A percentile compares a stretch with the other conserved stretches of the same genome.
Conservation (phyloP, 108 stramenopile species). For the Schizochytrium sp. region DNA sequence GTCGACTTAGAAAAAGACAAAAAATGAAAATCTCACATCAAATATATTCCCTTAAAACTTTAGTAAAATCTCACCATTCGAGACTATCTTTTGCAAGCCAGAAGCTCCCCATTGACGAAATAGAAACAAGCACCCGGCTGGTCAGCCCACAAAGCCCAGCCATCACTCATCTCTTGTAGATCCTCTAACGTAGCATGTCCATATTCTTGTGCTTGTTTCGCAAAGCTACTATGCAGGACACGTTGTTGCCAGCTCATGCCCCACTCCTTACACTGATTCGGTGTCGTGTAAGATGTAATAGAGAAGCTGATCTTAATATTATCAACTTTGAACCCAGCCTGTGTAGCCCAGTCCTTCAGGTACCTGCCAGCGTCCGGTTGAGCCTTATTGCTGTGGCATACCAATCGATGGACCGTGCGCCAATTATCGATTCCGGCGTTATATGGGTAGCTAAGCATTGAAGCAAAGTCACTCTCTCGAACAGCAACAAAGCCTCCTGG, state of each 20-base stretch:
- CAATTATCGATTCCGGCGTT: not conserved
- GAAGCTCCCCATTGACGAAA: slow-evolving; percentile 54
- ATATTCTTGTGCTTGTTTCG: slow-evolving; percentile 20
- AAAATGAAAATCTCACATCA: too few relatives aligned
- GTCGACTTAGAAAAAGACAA: too few relatives aligned
- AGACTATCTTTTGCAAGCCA: slow-evolving; percentile 13
- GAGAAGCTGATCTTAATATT: not conserved
- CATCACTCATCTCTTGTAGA: not conserved
- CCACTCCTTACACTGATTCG: slow-evolving; percentile 40
- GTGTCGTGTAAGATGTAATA: not conserved
- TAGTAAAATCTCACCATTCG: too few relatives aligned
- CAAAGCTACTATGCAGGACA: slow-evolving; percentile 26
- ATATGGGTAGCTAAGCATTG: slow-evolving; percentile 21
- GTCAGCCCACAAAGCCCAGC: slow-evolving; percentile 8
- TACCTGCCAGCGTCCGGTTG: slow-evolving; percentile 16
- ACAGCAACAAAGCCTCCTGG: not conserved
- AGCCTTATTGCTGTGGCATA: slow-evolving; percentile 15
- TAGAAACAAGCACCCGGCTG: slow-evolving; percentile 9
- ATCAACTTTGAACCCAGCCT: not conserved
- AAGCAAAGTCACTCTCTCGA: not conserved
- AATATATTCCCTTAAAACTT: too few relatives aligned
- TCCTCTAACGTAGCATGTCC: not conserved
- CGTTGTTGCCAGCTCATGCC: slow-evolving; percentile 9
- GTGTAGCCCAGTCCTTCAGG: not conserved
- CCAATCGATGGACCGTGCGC: not conserved